These are phyloP conservation scores for Aurantiochytrium sp. DNA, from an alignment of 108 stramenopile species.

Conservation along the genomic window DNA sequence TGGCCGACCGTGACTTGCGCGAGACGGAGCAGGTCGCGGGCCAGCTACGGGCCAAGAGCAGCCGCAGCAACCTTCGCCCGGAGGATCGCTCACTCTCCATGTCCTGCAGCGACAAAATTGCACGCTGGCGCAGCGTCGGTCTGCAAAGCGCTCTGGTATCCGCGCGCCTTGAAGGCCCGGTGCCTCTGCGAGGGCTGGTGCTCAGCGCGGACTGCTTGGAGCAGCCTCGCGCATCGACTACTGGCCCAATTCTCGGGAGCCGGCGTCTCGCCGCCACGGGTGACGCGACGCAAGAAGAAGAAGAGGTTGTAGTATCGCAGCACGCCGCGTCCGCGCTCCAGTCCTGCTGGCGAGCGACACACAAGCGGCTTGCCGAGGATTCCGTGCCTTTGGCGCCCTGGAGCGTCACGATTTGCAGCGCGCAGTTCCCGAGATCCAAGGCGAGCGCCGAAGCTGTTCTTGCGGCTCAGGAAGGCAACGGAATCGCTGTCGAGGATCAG, in stretches of 20 bases:
- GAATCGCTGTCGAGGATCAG: background rate
- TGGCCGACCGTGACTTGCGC: background rate
- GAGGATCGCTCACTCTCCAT: background rate
- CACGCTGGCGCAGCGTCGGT: background rate
- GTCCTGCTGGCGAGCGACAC: background rate
- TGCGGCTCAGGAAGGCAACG: background rate
- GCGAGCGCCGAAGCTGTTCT: background rate
- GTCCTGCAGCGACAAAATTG: conserved; percentile 4
- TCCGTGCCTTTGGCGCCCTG: background rate
- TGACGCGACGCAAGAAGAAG: background rate
- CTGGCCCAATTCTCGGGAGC: background rate
- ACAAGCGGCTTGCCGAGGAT: too few relatives aligned
- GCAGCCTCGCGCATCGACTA: too few relatives aligned
- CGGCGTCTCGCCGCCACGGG: background rate
- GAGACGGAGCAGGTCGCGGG: background rate
- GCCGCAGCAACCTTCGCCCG: background rate
- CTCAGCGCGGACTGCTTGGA: background rate
- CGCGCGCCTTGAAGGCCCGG: background rate
- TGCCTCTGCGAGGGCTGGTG: background rate
- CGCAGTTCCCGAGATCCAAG: background rate
- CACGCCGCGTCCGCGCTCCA: background rate
- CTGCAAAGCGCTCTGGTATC: background rate
- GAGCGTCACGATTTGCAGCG: background rate
- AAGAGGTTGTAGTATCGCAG: background rate
- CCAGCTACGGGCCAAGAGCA: background rate